phyloP scores from a whole-genome alignment of 352 stramenopile genomes.

The Phytophthora sojae region DNA sequence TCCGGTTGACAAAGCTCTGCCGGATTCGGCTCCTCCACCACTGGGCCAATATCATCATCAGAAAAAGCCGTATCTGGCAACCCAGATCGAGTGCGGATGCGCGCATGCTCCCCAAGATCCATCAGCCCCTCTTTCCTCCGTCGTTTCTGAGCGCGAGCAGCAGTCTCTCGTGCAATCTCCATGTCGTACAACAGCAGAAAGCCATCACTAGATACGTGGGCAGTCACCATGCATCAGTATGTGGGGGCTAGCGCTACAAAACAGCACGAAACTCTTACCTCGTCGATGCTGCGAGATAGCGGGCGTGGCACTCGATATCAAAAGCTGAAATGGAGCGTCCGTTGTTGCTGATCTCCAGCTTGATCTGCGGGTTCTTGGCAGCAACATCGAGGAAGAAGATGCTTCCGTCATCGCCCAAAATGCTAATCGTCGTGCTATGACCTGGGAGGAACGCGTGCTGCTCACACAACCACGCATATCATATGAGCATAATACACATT shows the following conservation, averaged over 20 bases:
- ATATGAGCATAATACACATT: background rate
- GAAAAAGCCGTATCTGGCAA: slow-evolving; percentile 23
- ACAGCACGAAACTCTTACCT: slow-evolving; percentile 43
- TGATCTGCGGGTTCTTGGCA: slow-evolving; percentile 73
- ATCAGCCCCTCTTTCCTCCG: slow-evolving; percentile 52
- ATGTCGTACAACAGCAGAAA: slow-evolving; percentile 85
- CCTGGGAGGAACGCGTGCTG: slow-evolving; percentile 78
- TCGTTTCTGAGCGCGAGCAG: slow-evolving; percentile 41
- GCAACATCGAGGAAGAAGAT: slow-evolving; percentile 82
- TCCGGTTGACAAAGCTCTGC: slow-evolving; percentile 8
- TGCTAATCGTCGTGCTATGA: slow-evolving; percentile 62
- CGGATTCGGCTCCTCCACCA: slow-evolving; percentile 4
- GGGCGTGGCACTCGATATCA: slow-evolving; percentile 73
- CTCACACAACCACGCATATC: background rate
- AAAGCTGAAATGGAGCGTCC: slow-evolving; percentile 65
- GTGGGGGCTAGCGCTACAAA: background rate
- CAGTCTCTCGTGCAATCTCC: slow-evolving; percentile 76
- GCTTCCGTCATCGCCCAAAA: slow-evolving; percentile 72
- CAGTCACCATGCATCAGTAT: background rate
- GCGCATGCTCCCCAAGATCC: slow-evolving; percentile 50
- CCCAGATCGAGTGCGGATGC: slow-evolving; percentile 52
- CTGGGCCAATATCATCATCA: slow-evolving; percentile 12
- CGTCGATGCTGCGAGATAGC: slow-evolving; percentile 73
- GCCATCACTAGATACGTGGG: slow-evolving; percentile 58
- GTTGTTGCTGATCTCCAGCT: slow-evolving; percentile 70